Evolutionary conservation across 495 filamentous ascomycete genomes (phyloP).

Genomic region (Filosporella fistucella): DNA sequence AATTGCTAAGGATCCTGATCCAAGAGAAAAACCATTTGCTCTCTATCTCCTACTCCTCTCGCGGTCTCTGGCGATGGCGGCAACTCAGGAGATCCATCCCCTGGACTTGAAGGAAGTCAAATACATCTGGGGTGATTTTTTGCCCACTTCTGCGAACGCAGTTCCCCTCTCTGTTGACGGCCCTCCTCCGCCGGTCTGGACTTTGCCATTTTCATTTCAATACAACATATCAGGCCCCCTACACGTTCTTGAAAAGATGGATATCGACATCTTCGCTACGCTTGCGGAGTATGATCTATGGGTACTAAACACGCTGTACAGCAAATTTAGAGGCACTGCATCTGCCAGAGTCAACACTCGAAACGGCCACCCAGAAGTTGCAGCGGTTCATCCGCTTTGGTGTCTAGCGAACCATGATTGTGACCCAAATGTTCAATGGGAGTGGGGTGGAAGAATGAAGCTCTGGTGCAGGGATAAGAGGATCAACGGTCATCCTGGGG

Average conservation of each 20-base stretch:
- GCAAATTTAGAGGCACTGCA: conserved; percentile 90
- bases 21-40: conserved; percentile 65
- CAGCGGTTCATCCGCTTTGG: conserved; percentile 57
- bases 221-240: conserved; percentile 78
- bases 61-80: conserved; percentile 79
- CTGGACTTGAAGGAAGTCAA: conserved; percentile 80
- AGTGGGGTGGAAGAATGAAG: conserved; percentile 82
- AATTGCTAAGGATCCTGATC: conserved; percentile 72
- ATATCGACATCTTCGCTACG: conserved; percentile 72
- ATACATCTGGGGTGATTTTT: conserved; percentile 88
- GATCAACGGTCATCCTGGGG: conserved; percentile 37
- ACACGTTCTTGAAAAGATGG: conserved; percentile 87
- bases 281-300: conserved; percentile 72
- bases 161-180: conserved; percentile 43
- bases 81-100: conserved; percentile 77
- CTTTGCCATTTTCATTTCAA: conserved; percentile 85
- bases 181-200: conserved; percentile 52
- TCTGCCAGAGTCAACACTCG: conserved; percentile 67
- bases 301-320: conserved; percentile 88
- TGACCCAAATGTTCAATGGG: conserved; percentile 90
- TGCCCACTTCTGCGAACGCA: conserved; percentile 42
- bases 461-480: conserved; percentile 48
- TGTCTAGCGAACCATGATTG: conserved; percentile 86
- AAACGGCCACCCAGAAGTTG: conserved; percentile 74
- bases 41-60: conserved; percentile 77